Percentiles rank a stretch among this genome's conserved stretches.
phyloP scores from a whole-genome alignment of 2,329 filamentous ascomycete species.

The Colletotrichum viniferum region DNA sequence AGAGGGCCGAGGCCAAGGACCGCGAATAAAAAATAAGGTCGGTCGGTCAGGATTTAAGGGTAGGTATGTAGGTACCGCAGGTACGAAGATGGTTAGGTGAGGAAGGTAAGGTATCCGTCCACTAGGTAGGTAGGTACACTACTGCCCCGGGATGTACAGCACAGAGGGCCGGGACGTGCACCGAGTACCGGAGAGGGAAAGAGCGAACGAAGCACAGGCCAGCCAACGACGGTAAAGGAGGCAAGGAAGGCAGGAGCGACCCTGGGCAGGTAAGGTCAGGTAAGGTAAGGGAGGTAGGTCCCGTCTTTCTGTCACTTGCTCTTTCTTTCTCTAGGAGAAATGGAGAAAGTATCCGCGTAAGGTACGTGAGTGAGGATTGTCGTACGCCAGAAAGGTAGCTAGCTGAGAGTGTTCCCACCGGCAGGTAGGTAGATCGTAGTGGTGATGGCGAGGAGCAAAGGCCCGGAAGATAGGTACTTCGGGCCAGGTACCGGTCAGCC shows the following conservation, averaged over 20 bases:
- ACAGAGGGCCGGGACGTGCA: conserved; percentile 6
- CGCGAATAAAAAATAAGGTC: conserved; percentile 23
- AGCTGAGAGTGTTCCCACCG: not conserved
- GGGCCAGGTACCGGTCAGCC: conserved; percentile 5
- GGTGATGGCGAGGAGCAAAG: not conserved
- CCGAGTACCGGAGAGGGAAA: conserved; percentile 23
- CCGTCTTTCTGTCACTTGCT: not conserved
- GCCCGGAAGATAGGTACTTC: not conserved
- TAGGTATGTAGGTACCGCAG: not conserved
- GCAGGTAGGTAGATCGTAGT: not conserved
- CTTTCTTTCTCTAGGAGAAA: not conserved
- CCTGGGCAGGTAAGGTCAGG: not conserved
- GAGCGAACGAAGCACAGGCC: conserved; percentile 8
- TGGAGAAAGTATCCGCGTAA: not conserved
- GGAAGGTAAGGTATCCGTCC: not conserved
- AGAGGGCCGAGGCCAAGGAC: conserved; percentile 21
- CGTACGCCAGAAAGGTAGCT: not conserved
- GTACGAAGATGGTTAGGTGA: not conserved
- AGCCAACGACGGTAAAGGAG: not conserved
- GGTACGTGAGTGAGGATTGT: not conserved
- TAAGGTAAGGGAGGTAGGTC: not conserved
- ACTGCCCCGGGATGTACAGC: not conserved
- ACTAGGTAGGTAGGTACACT: not conserved
- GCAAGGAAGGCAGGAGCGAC: not conserved
- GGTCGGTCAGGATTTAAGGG: conserved; percentile 20